phyloP scores from a whole-genome alignment of 768 basidiomycete genomes.

The Hydnomerulius pinastri region DNA sequence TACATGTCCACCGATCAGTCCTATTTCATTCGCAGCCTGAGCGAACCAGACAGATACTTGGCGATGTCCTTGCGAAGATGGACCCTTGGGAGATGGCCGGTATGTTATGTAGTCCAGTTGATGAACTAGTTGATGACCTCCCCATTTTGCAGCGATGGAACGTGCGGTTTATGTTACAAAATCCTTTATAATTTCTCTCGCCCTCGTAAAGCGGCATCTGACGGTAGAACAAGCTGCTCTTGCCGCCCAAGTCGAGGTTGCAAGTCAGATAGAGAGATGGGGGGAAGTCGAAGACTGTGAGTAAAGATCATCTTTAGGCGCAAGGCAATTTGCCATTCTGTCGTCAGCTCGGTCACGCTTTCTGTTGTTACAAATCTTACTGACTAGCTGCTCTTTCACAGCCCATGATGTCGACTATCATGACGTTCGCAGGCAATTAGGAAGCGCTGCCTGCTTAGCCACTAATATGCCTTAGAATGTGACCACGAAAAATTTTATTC shows the following conservation, averaged over 20 bases:
- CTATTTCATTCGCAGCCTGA: conserved; percentile 68
- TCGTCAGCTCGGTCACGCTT: background rate
- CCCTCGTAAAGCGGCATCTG: conserved; percentile 74
- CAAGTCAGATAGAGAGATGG: conserved; percentile 95
- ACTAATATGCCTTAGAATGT: conserved; percentile 32
- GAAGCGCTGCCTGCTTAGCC: conserved; percentile 71
- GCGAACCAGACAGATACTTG: conserved; percentile 64
- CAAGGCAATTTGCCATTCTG: conserved; percentile 5
- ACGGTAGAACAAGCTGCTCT: conserved; percentile 82
- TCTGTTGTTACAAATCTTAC: background rate
- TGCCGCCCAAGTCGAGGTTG: conserved; percentile 89
- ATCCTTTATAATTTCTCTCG: conserved; percentile 86
- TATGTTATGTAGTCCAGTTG: conserved; percentile 36
- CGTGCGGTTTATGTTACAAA: conserved; percentile 88
- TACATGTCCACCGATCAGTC: conserved; percentile 72
- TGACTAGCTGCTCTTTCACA: conserved; percentile 37
- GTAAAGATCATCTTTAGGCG: conserved; percentile 32
- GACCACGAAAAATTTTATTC: background rate
- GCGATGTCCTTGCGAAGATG: conserved; percentile 56
- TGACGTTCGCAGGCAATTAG: conserved; percentile 85
- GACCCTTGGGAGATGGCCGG: conserved; percentile 90
- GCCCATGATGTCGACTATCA: conserved; percentile 98
- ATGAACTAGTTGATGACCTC: background rate
- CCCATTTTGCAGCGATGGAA: conserved; percentile 70
- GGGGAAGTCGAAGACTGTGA: conserved; percentile 99